Base-by-base conservation (phyloP, 805 yeast genomes). In the Candida pseudofarinosa region DNA sequence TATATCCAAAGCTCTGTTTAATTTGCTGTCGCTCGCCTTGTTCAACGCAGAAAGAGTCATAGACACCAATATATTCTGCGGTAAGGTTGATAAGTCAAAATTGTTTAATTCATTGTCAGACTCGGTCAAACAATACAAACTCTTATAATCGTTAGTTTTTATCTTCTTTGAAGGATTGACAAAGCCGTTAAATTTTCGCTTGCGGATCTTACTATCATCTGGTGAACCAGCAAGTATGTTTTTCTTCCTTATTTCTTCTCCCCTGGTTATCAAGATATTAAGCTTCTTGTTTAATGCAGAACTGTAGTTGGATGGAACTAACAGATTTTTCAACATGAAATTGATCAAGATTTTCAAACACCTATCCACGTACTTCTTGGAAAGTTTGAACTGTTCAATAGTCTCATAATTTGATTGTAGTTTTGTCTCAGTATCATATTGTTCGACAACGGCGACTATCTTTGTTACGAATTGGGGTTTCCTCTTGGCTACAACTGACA, bases 31-130 rank as follows among this genome's bases (percentile, higher is more conserved):
- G 38, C 77, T 76, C 0, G 79, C 77, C 35, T 74, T 74, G 14
- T 73, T 67, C 43, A 93, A 67, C 0, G 96, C 88, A 1, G 78
- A 76, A 43, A 78, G 67, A 13, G 83, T 87, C 74, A 83, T 82
- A 36, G 77, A 74, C 17, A 74, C 74, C 43, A 89, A 74, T 1
- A 84, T 70, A 39, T 80, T 79, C 17, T 75, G 76, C 4, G 93
- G 84, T 5, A 93, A 66, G 7, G 77, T 66, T 2, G 87, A 72
- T 42, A 88, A 77, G 58, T 91, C 91, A 56, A 88, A 84, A 32
- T 74, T 73, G 26, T 79, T 74, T 44, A 87, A 65, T 39, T 82
- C 81, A 54, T 83, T 80, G 33, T 68, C 63, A 26, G 80, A 67
- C 33, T 77, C 80, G 12, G 85, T 81, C 45, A 91, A 71, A 19